phyloP scores from a whole-genome alignment of 768 basidiomycete genomes.

The Hebeloma cylindrosporum region DNA sequence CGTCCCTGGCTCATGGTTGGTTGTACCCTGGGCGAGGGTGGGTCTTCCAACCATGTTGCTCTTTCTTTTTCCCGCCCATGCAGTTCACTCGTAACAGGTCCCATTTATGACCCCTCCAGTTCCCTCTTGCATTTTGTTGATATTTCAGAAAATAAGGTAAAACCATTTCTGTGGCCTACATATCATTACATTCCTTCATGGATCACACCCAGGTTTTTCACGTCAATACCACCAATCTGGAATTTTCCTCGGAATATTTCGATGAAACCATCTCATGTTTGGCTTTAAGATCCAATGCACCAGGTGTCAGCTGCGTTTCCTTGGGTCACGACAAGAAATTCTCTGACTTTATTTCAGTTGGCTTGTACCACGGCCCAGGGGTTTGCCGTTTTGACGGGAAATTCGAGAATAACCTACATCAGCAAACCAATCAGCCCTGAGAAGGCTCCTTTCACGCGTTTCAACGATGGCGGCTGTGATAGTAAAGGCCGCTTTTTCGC shows the following conservation, averaged over 20 bases:
- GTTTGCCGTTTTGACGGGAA: constrained; percentile 49
- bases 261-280: constrained; percentile 59
- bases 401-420: constrained; percentile 48
- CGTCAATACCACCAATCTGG: constrained; percentile 41
- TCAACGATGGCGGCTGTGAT: constrained; percentile 75
- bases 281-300: constrained; percentile 45
- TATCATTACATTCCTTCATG: constrained; percentile 10
- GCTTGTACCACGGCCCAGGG: constrained; percentile 60
- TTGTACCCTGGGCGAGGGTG: constrained; percentile 67
- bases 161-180: neutral
- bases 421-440: constrained; percentile 47
- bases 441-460: constrained; percentile 47
- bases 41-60: constrained; percentile 7
- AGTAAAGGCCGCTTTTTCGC: constrained; percentile 63
- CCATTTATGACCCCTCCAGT: constrained; percentile 57
- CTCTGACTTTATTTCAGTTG: constrained; percentile 37
- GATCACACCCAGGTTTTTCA: constrained; percentile 46
- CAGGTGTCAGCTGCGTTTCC: constrained; percentile 39
- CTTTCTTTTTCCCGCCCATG: neutral
- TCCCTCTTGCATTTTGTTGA: constrained; percentile 67
- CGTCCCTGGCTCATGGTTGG: constrained; percentile 51
- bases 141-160: constrained; percentile 54
- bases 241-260: constrained; percentile 48
- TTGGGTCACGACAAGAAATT: neutral
- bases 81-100: constrained; percentile 38